Percentiles rank a stretch among this genome's conserved stretches.
Evolutionary conservation across 2,329 filamentous ascomycete genomes (phyloP).

Genomic region (Fusarium lyarnte): DNA sequence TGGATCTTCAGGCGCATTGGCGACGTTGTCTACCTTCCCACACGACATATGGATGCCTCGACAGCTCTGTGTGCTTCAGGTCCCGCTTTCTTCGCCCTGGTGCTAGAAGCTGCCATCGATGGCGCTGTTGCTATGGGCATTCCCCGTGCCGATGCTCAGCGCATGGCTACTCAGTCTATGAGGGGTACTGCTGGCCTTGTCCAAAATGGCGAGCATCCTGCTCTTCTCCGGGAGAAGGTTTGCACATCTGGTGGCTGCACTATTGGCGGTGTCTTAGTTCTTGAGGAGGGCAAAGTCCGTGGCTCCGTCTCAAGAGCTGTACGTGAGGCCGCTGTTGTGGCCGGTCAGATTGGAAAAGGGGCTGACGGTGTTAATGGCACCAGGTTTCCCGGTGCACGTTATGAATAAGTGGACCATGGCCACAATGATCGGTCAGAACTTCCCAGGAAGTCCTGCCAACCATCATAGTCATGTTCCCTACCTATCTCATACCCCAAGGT

Average conservation of each 20-base stretch:
- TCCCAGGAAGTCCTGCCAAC: not conserved
- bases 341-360: constrained; percentile 65
- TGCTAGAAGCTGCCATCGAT: constrained; percentile 80
- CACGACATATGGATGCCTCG: constrained; percentile 74
- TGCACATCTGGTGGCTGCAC: constrained; percentile 81
- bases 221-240: constrained; percentile 79
- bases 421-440: not conserved
- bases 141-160: constrained; percentile 74
- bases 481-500: not conserved
- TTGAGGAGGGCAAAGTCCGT: constrained; percentile 78
- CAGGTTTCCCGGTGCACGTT: constrained; percentile 27
- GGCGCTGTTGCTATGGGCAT: constrained; percentile 83
- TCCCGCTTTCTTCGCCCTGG: constrained; percentile 78
- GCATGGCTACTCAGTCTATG: constrained; percentile 85
- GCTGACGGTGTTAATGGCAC: constrained; percentile 52
- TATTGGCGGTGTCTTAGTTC: constrained; percentile 75
- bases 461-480: not conserved
- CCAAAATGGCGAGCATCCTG: constrained; percentile 77
- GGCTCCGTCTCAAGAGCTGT: constrained; percentile 74
- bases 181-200: constrained; percentile 76
- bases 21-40: constrained; percentile 73
- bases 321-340: constrained; percentile 75
- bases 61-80: constrained; percentile 80
- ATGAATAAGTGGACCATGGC: constrained; percentile 22
- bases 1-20: constrained; percentile 84